Percentiles rank a stretch among this genome's conserved stretches.
These are phyloP conservation scores for Rubroboletus pulcherrimus DNA, from an alignment of 768 basidiomycete species.

Conservation along the genomic window DNA sequence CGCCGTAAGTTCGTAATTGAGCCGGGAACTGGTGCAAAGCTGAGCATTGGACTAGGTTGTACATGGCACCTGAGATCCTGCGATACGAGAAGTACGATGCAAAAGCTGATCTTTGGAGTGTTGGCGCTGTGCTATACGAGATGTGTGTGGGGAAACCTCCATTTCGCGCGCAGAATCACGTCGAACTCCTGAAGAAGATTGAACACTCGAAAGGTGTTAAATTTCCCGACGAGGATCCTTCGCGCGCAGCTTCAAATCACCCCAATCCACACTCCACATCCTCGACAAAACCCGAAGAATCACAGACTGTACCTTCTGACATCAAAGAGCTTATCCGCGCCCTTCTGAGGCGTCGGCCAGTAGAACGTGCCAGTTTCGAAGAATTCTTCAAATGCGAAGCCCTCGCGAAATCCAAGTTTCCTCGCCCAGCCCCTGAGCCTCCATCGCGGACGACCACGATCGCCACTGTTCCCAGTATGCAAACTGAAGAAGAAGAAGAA, in stretches of 20 bases:
- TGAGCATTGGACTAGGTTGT: slow-evolving; percentile 51
- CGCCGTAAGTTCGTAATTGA: slow-evolving; percentile 61
- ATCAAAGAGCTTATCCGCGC: slow-evolving; percentile 83
- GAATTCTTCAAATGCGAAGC: slow-evolving; percentile 87
- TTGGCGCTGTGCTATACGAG: slow-evolving; percentile 95
- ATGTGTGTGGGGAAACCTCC: slow-evolving; percentile 93
- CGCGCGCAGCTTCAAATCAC: slow-evolving; percentile 37
- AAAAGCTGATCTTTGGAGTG: slow-evolving; percentile 97
- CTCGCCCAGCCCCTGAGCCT: slow-evolving; percentile 39
- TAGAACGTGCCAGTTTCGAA: slow-evolving; percentile 82
- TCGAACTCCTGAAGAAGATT: slow-evolving; percentile 91
- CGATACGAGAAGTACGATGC: slow-evolving; percentile 97
- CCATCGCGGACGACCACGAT: slow-evolving; percentile 10
- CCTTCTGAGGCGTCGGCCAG: slow-evolving; percentile 81
- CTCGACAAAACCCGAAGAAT: slow-evolving; percentile 39
- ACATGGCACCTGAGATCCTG: slow-evolving; percentile 99
- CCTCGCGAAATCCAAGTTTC: slow-evolving; percentile 74
- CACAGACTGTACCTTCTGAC: slow-evolving; percentile 67
- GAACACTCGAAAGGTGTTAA: slow-evolving; percentile 87
- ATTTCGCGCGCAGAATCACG: slow-evolving; percentile 93
- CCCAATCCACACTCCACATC: slow-evolving; percentile 13
- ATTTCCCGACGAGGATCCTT: slow-evolving; percentile 88
- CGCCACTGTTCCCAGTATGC: slow-evolving; percentile 13
- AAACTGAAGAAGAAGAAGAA: slow-evolving; percentile 31
- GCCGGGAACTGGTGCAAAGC: background rate